These are phyloP conservation scores for Allodekkera sacchari DNA, from an alignment of 805 yeast genomes.

Conservation along the genomic window DNA sequence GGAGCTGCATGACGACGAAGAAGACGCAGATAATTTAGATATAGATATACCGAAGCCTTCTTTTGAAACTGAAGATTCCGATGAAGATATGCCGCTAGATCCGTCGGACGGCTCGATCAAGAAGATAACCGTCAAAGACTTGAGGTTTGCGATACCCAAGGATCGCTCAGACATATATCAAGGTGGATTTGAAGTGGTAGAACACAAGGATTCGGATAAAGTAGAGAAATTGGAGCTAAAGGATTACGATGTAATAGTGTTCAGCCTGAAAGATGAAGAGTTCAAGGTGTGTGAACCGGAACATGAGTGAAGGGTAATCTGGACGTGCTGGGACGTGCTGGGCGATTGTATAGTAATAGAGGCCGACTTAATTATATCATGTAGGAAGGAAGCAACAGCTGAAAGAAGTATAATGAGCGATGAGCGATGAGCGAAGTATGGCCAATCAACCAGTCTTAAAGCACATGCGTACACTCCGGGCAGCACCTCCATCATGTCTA, in stretches of 20 bases:
- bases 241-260: slow-evolving; percentile 36
- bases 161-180: slow-evolving; percentile 21
- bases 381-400: background rate
- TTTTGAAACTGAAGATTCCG: slow-evolving; percentile 24
- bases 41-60: slow-evolving; percentile 35
- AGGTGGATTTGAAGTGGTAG: slow-evolving; percentile 10
- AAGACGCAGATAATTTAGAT: slow-evolving; percentile 18
- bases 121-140: slow-evolving; percentile 16
- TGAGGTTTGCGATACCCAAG: slow-evolving; percentile 34
- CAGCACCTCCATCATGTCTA: too few species aligned
- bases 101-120: slow-evolving; percentile 9
- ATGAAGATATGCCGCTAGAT: slow-evolving; percentile 14
- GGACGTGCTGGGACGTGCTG: too few species aligned
- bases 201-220: slow-evolving; percentile 20
- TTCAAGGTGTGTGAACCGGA: slow-evolving; percentile 22
- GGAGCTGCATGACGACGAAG: slow-evolving; percentile 23
- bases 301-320: background rate
- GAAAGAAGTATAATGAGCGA: too few species aligned
- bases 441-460: too few species aligned
- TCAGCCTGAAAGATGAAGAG: slow-evolving; percentile 30
- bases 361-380: too few species aligned
- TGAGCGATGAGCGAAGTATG: too few species aligned
- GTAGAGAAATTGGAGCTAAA: slow-evolving; percentile 25
- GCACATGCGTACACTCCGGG: too few species aligned
- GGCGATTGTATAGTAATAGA: too few species aligned